phyloP scores from a whole-genome alignment of 257 asterid genomes.

The Hygrophila difformis region DNA sequence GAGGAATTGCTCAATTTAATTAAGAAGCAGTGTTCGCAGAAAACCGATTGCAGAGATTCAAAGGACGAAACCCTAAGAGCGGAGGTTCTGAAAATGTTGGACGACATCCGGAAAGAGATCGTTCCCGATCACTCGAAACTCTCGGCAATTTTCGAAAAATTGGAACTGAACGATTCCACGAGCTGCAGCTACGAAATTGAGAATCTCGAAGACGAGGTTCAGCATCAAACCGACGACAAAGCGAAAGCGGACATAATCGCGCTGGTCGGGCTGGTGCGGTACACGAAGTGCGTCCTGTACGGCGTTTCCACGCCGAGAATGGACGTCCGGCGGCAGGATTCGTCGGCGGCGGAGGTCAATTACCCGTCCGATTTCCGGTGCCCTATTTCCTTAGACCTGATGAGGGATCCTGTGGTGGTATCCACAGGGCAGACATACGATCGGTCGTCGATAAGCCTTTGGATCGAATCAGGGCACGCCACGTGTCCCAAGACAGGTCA shows the following conservation, averaged over 20 bases:
- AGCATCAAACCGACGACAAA: constrained; percentile 48
- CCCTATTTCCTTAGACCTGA: constrained; percentile 70
- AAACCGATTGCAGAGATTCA: constrained; percentile 26
- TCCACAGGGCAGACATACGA: constrained; percentile 90
- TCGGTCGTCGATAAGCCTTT: constrained; percentile 45
- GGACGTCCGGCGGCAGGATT: constrained; percentile 36
- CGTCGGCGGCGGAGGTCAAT: constrained; percentile 40
- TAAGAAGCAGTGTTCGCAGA: constrained; percentile 54
- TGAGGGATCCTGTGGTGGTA: constrained; percentile 82
- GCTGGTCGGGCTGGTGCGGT: constrained; percentile 73
- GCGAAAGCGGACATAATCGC: constrained; percentile 47
- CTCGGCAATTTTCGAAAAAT: constrained; percentile 36
- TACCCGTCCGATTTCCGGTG: constrained; percentile 79
- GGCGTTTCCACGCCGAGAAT: constrained; percentile 68
- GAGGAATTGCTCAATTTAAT: constrained; percentile 53
- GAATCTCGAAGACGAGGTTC: constrained; percentile 61
- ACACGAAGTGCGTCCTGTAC: constrained; percentile 78
- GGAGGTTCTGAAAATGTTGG: constrained; percentile 50
- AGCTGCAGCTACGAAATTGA: constrained; percentile 67
- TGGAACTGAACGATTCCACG: constrained; percentile 43
- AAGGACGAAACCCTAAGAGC: constrained; percentile 35
- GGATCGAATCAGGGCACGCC: constrained; percentile 82
- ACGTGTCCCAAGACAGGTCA: constrained; percentile 94
- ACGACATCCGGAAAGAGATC: constrained; percentile 49
- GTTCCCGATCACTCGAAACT: constrained; percentile 50